Base-by-base conservation (phyloP, 331 rosid species). In the Phaseolus coccineus region DNA sequence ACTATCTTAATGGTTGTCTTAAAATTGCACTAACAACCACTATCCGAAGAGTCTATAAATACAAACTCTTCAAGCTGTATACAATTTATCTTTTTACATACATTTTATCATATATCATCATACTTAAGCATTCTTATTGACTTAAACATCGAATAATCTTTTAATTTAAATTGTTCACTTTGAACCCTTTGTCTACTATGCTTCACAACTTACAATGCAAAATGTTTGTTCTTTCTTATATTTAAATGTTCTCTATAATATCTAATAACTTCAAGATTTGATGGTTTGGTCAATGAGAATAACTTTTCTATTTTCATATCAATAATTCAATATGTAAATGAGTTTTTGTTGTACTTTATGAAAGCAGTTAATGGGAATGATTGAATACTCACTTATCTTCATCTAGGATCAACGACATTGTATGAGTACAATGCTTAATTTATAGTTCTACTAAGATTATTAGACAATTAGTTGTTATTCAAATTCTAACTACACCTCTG, bases 171-270 rank as follows among this genome's bases (percentile, higher is more conserved):
- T 30, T 14, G n/a, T 31, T 19, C 69, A 68, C 81, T 74, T 79
- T 69, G 80, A 46, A 61, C 53, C 46, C 62, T n/a, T 64, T 62
- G 65, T 85, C 30, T 53, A 39, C 35, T 79, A 53, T 13, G 10
- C 19, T 58, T 24, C 13, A 42, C 40, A 16, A 4, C 6, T 35
- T 12, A 52, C 35, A 56, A 8, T 39, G 15, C 48, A 27, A 47
- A 27, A 47, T 31, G 48, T 52, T 62, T 12, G 2, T 33, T 33
- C 37, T 33, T 33, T 33, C 37, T 33, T 33, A 33, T 2, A 33
- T 33, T 33, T 33, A 35, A 35, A 35, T 35, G 39, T 35, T 35
- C 6, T 64, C 25, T 31, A 69, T 59, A 40, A 4, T 59, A 22
- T 59, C 55, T 33, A 47, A 1, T 51, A 57, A 28, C 50, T 77